phyloP scores from a whole-genome alignment of 495 filamentous ascomycete species.

The Glutinoglossum americanum region DNA sequence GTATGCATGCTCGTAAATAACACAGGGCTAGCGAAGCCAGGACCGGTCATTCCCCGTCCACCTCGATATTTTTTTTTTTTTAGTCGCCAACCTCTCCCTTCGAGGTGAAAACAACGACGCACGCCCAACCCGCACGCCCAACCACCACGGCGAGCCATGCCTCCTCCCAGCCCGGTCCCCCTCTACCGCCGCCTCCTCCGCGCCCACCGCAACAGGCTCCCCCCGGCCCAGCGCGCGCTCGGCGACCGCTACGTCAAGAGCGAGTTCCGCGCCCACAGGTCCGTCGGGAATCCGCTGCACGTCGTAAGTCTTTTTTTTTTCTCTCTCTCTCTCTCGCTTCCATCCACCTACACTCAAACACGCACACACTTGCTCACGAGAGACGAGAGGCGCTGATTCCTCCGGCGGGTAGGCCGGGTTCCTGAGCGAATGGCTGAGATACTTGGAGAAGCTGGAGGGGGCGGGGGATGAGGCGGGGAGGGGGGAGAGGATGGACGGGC shows the following conservation, averaged over 20 bases:
- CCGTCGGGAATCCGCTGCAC: slow-evolving; percentile 77
- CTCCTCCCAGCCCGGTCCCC: slow-evolving; percentile 76
- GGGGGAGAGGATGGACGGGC: slow-evolving; percentile 47
- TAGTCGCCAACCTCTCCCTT: too few relatives aligned
- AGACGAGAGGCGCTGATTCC: too few relatives aligned
- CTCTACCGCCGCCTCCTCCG: slow-evolving; percentile 76
- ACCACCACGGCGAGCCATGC: too few relatives aligned
- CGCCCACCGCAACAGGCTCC: slow-evolving; percentile 59
- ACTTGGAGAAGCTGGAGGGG: slow-evolving; percentile 77
- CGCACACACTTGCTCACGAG: too few relatives aligned
- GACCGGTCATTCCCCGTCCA: too few relatives aligned
- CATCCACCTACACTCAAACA: too few relatives aligned
- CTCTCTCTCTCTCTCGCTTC: too few relatives aligned
- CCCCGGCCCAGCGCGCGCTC: slow-evolving; percentile 50
- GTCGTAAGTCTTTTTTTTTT: slow-evolving; percentile 62
- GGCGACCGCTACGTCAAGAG: slow-evolving; percentile 81
- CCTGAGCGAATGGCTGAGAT: slow-evolving; percentile 86
- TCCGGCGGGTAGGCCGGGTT: slow-evolving; percentile 96
- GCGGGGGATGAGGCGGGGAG: slow-evolving; percentile 41
- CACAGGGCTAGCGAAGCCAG: too few relatives aligned
- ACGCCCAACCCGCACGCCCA: too few relatives aligned
- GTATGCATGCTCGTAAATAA: too few relatives aligned
- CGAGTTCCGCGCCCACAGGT: slow-evolving; percentile 67
- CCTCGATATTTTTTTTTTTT: too few relatives aligned
- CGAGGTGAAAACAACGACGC: too few relatives aligned